A percentile compares a stretch with the other conserved stretches of the same genome.
Conservation (phyloP, 495 filamentous ascomycete species). For the Friedmanniomyces endolithicus region DNA sequence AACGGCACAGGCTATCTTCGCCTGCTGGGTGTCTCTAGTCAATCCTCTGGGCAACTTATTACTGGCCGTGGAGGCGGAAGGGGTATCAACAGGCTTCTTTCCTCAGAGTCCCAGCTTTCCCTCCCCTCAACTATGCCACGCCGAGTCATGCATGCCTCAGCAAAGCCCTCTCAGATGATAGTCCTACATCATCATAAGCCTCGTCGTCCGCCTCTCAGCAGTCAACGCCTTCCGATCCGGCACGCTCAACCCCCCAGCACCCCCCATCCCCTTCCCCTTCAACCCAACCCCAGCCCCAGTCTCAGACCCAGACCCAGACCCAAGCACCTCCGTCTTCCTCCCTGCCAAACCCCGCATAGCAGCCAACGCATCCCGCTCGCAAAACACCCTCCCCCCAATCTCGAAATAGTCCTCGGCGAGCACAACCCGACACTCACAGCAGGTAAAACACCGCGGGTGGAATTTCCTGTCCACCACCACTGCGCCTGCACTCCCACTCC, state of each 20-base stretch:
- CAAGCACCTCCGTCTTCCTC: conserved; percentile 3
- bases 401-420: conserved; percentile 47
- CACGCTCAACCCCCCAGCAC: not conserved
- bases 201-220: conserved; percentile 21
- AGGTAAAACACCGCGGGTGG: conserved; percentile 77
- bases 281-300: not conserved
- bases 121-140: too few species aligned
- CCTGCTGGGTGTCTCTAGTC: too few species aligned
- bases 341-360: conserved; percentile 14
- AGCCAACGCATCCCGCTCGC: conserved; percentile 70
- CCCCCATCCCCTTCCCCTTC: not conserved
- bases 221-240: conserved; percentile 12
- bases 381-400: conserved; percentile 55
- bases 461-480: conserved; percentile 63
- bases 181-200: conserved; percentile 19
- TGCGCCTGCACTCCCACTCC: conserved; percentile 31
- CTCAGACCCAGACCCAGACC: not conserved
- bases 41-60: not conserved
- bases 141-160: too few species aligned
- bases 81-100: not conserved
- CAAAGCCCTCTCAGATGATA: not conserved
- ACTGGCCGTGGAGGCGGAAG: not conserved
- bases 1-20: too few species aligned
- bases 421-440: conserved; percentile 38
- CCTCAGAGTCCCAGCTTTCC: not conserved